Base-by-base conservation (phyloP, 2,329 filamentous ascomycete genomes). In the Scedosporium minutisporum region DNA sequence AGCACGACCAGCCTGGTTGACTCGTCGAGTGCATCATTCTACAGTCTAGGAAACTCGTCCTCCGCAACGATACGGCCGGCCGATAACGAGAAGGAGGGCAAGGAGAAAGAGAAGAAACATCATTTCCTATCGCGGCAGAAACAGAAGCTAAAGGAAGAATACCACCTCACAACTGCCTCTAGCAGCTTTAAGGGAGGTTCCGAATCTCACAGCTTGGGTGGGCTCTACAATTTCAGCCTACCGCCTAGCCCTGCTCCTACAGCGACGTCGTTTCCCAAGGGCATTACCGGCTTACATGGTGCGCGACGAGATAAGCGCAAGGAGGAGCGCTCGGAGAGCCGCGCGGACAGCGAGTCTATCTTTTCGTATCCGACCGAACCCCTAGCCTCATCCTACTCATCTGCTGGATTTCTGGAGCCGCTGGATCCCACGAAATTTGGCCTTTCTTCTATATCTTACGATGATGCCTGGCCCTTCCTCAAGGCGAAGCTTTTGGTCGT, bases 401-500 rank as follows among this genome's bases (percentile, higher is more conserved):
- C 75, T 6, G 14, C 75, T 77, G 21, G 71, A 82, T 51, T 81
- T 82, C 72, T 71, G 58, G 84, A 87, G 61, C 73, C 80, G 9
- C 73, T 81, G 21, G 85, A 87, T 67, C 75, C 81, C 10, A 74
- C 75, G 51, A 85, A 82, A 67, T 86, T 74, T 68, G 86, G 88
- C 1, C 77, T 90, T 14, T 84, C 86, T 67, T 89, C 88, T 68
- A 87, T 91, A 82, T 84, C 84, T 25, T 70, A 82, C 44, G 90
- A 95, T 67, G 90, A 95, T 72, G 91, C 90, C 5, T 95, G 90
- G 90, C 89, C 90, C 0, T 85, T 89, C 63, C 74, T 95, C 18
- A 91, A 89, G 72, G 87, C 88, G 3, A 88, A 90, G 67, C 77
- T 95, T 48, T 77, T 93, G 4, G 83, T 88, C 63, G 85, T 95